Percentiles rank a stretch among this genome's conserved stretches.
Conservation (phyloP, 2,329 filamentous ascomycete species). For the Catunica adiposa region DNA sequence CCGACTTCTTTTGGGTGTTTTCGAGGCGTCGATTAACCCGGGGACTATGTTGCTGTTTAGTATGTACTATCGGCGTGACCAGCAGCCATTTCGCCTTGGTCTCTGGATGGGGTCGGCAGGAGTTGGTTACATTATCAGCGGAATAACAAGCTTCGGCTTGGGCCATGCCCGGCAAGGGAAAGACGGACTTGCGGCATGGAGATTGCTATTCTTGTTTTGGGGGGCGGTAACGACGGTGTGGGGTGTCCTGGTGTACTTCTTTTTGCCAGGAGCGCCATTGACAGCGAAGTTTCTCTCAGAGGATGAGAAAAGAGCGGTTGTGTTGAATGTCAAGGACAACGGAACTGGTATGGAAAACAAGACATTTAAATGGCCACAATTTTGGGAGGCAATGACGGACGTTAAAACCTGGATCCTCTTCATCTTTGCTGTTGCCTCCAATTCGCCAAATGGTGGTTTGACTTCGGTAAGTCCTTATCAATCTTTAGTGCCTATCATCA, state of each 20-base stretch:
- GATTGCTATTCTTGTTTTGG: conserved; percentile 17
- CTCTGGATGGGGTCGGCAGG: conserved; percentile 13
- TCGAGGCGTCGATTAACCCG: conserved; percentile 32
- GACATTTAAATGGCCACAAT: conserved; percentile 34
- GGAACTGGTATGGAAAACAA: conserved; percentile 31
- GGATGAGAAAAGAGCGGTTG: conserved; percentile 30
- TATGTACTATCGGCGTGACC: conserved; percentile 21
- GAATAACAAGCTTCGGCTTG: conserved; percentile 21
- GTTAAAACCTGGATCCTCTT: conserved; percentile 46
- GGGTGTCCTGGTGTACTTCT: conserved; percentile 13
- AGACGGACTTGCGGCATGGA: conserved; percentile 14
- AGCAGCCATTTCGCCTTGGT: conserved; percentile 13
- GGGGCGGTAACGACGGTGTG: conserved; percentile 16
- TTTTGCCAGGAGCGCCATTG: conserved; percentile 14
- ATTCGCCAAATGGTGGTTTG: conserved; percentile 43
- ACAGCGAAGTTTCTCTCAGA: conserved; percentile 14
- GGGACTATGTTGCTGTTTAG: conserved; percentile 34
- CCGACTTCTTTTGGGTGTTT: conserved; percentile 29
- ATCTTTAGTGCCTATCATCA: neutral
- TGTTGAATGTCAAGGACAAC: conserved; percentile 32
- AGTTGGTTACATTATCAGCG: conserved; percentile 17
- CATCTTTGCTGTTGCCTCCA: conserved; percentile 33
- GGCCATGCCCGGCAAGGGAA: conserved; percentile 16
- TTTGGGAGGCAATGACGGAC: conserved; percentile 36
- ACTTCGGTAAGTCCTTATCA: neutral